Evolutionary conservation across 1,284 basidiomycete species (phyloP).

Genomic region (Sanghuangporus weigelae): DNA sequence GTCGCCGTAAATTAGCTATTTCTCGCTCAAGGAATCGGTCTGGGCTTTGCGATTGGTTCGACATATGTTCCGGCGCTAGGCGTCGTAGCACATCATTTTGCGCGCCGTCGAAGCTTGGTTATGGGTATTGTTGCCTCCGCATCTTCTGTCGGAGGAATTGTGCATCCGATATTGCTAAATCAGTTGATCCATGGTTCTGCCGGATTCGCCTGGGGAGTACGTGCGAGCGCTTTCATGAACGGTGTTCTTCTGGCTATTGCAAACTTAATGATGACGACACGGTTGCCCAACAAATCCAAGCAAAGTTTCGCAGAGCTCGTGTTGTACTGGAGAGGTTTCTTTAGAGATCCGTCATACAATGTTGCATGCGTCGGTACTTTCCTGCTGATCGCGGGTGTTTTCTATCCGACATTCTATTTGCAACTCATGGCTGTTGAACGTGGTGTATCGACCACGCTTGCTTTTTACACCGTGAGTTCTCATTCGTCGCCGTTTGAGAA

Average conservation of each 20-base stretch:
- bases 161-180: constrained; percentile 29
- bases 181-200: constrained; percentile 21
- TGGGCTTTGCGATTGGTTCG: constrained; percentile 20
- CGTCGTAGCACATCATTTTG: constrained; percentile 21
- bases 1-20: constrained; percentile 17
- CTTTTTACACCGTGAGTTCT: constrained; percentile 18
- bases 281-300: not conserved
- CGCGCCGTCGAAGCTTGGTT: constrained; percentile 19
- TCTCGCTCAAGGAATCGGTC: constrained; percentile 21
- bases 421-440: constrained; percentile 33
- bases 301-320: not conserved
- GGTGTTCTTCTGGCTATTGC: constrained; percentile 24
- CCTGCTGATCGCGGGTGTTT: constrained; percentile 31
- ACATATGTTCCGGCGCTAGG: constrained; percentile 20
- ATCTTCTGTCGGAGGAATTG: constrained; percentile 24
- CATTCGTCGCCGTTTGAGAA: not conserved
- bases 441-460: constrained; percentile 13
- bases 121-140: constrained; percentile 22
- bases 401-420: constrained; percentile 41
- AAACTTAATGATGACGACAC: constrained; percentile 15
- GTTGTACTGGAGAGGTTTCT: constrained; percentile 8
- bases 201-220: constrained; percentile 27
- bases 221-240: constrained; percentile 26
- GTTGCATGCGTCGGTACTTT: constrained; percentile 26
- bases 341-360: not conserved